Percentiles rank a stretch among this genome's conserved stretches.
These are phyloP conservation scores for Ustilago esculenta DNA, from an alignment of 1,284 basidiomycete species.

Conservation along the genomic window DNA sequence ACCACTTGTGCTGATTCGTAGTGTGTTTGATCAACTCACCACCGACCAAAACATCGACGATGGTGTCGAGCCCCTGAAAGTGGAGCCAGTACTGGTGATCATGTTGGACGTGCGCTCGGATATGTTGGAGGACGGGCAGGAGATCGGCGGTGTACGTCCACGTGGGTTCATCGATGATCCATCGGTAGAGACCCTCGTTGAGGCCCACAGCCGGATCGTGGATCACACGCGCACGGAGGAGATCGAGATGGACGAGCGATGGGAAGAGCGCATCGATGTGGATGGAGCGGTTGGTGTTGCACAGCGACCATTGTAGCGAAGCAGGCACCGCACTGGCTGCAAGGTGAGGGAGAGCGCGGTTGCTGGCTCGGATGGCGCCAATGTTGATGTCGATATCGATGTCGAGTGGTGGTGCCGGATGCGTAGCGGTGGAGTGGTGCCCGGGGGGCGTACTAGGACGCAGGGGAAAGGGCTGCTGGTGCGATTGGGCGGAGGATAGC, in stretches of 20 bases:
- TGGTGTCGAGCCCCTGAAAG: slow-evolving; percentile 74
- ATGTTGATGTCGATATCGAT: too few species aligned
- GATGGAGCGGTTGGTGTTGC: slow-evolving; percentile 72
- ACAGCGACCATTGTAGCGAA: slow-evolving; percentile 70
- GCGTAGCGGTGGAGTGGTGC: too few species aligned
- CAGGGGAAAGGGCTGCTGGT: slow-evolving; percentile 26
- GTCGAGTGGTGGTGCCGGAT: not conserved
- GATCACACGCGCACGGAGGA: slow-evolving; percentile 72
- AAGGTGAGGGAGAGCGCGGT: too few species aligned
- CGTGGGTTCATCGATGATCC: slow-evolving; percentile 72
- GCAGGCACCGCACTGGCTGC: not conserved
- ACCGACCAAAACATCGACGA: slow-evolving; percentile 73
- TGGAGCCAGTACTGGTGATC: slow-evolving; percentile 71
- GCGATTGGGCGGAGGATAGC: slow-evolving; percentile 9
- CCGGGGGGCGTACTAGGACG: not conserved
- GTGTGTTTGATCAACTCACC: slow-evolving; percentile 73
- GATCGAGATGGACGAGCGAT: slow-evolving; percentile 73
- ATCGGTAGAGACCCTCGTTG: slow-evolving; percentile 74
- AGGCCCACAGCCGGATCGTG: slow-evolving; percentile 72
- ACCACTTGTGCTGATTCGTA: slow-evolving; percentile 73
- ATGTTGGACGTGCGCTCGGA: too few species aligned
- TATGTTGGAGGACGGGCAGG: slow-evolving; percentile 68
- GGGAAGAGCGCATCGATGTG: slow-evolving; percentile 72
- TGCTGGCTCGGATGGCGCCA: too few species aligned
- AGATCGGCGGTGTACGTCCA: slow-evolving; percentile 75